A percentile compares a stretch with the other conserved stretches of the same genome.
Conservation (phyloP, 73 alveolate species). For the Loxodes magnus region DNA sequence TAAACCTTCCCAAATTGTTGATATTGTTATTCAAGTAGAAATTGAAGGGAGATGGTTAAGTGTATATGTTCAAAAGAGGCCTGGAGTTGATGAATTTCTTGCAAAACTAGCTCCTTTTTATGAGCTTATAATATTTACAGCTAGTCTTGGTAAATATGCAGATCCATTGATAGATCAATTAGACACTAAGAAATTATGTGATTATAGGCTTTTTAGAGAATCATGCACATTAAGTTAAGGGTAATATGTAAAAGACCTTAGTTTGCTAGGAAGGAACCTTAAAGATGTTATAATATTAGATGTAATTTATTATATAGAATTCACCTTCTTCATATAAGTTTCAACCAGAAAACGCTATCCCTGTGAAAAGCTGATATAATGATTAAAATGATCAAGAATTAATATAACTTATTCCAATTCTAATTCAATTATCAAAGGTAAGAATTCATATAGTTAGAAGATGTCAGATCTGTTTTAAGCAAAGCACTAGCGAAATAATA, state of each 20-base stretch:
- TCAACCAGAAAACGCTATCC: constrained; percentile 46
- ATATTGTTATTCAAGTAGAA: constrained; percentile 16
- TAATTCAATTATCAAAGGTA: no score
- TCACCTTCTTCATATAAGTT: constrained; percentile 44
- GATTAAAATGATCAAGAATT: no score
- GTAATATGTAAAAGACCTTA: constrained; percentile 45
- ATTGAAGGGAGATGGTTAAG: constrained; percentile 53
- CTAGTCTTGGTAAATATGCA: constrained; percentile 42
- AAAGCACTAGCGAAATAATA: no score
- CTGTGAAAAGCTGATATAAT: constrained; percentile 35
- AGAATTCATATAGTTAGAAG: no score
- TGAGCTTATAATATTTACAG: constrained; percentile 61
- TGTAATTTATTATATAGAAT: constrained; percentile 7
- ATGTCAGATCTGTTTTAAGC: no score
- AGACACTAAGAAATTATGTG: constrained; percentile 10
- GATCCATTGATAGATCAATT: constrained; percentile 38
- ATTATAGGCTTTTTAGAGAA: constrained; percentile 46
- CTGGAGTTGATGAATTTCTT: constrained; percentile 74
- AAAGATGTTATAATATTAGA: constrained; percentile 57
- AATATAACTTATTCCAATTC: no score
- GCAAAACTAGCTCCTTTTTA: constrained; percentile 31
- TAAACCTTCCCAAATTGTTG: no score
- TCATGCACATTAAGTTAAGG: constrained; percentile 51
- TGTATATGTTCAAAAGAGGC: constrained; percentile 69
- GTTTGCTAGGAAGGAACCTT: constrained; percentile 40